Evolutionary conservation across 495 filamentous ascomycete genomes (phyloP).

Genomic region (Podospora fimiseda): DNA sequence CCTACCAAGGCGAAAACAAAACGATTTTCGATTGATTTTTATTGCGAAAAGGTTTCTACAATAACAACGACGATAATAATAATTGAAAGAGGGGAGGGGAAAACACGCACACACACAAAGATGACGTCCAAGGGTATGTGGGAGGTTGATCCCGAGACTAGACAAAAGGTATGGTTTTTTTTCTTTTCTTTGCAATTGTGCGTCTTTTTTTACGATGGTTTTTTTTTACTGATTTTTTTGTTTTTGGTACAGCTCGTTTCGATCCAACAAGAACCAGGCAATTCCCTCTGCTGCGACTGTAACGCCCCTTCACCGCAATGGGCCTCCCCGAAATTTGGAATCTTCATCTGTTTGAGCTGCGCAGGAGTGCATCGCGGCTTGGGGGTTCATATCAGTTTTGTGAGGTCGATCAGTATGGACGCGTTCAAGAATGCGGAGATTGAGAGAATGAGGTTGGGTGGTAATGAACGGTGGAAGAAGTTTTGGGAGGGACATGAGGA

Average conservation of each 20-base stretch:
- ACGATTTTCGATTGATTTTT: no score
- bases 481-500: conserved; percentile 72
- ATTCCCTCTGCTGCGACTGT: conserved; percentile 90
- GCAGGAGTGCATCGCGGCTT: conserved; percentile 91
- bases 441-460: conserved; percentile 76
- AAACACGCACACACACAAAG: conserved; percentile 14
- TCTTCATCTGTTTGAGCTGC: conserved; percentile 96
- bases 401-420: conserved; percentile 95
- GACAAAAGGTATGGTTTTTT: conserved; percentile 63
- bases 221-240: no score
- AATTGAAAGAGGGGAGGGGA: no score
- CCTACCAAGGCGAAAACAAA: no score
- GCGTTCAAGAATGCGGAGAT: conserved; percentile 87
- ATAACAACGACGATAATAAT: neutral
- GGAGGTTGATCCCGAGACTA: conserved; percentile 96
- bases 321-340: conserved; percentile 65
- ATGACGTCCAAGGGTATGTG: conserved; percentile 65
- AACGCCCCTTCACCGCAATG: conserved; percentile 93
- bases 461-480: conserved; percentile 75
- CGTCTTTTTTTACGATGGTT: no score
- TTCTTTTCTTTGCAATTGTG: no score
- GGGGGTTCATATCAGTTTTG: conserved; percentile 97
- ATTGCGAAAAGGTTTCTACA: no score
- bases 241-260: conserved; percentile 65
- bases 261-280: conserved; percentile 80